Percentiles rank a stretch among this genome's conserved stretches.
Evolutionary conservation across 192 early-diverging fungal species (phyloP).

Genomic region (Mortierella antarctica): DNA sequence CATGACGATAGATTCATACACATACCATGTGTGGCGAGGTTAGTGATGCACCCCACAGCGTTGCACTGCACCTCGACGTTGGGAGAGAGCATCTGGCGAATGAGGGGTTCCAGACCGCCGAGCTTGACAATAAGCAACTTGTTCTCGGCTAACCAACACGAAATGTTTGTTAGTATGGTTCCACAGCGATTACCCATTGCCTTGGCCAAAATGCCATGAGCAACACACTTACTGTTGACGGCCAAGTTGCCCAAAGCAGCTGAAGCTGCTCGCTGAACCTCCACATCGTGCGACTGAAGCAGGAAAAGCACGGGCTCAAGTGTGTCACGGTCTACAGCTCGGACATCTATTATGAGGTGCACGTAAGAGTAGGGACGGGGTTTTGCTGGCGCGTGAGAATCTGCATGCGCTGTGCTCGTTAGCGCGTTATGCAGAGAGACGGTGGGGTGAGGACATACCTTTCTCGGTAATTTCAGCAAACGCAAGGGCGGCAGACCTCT

Average conservation of each 20-base stretch:
- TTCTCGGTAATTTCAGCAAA: conserved; percentile 93
- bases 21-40: conserved; percentile 85
- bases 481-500: conserved; percentile 87
- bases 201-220: neutral
- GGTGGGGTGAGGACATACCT: conserved; percentile 50
- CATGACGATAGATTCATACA: neutral
- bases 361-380: neutral
- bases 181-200: neutral
- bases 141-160: conserved; percentile 73
- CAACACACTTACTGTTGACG: conserved; percentile 67
- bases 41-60: conserved; percentile 94
- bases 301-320: conserved; percentile 86
- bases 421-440: neutral
- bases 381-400: conserved; percentile 1
- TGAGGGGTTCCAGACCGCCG: conserved; percentile 85
- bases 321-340: conserved; percentile 78
- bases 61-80: conserved; percentile 95
- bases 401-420: neutral
- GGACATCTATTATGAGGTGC: conserved; percentile 66
- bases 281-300: conserved; percentile 83
- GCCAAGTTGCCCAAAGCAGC: conserved; percentile 93
- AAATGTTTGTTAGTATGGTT: neutral
- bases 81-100: conserved; percentile 85
- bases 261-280: conserved; percentile 87
- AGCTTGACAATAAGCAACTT: conserved; percentile 87